Evolutionary conservation across 345 rosid species (phyloP).

Genomic region (Hibiscus mutabilis): DNA sequence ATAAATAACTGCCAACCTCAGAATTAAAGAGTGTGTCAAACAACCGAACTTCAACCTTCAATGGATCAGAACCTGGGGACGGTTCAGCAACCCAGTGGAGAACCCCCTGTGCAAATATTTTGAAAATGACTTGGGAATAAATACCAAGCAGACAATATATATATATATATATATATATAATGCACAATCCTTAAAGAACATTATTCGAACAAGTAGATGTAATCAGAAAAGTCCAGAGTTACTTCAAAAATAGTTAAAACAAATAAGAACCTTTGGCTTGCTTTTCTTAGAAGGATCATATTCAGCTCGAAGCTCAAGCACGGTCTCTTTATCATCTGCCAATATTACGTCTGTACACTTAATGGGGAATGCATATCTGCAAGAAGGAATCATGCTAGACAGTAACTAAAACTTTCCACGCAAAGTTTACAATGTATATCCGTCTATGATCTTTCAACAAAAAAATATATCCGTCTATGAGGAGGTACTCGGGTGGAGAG

Average conservation of each 20-base stretch:
- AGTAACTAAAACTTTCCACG: neutral
- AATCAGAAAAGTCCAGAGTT: neutral
- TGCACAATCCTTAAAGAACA: too few relatives aligned
- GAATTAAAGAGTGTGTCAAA: slow-evolving; percentile 79
- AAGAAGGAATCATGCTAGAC: neutral
- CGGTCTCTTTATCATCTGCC: slow-evolving; percentile 69
- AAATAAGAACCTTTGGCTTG: slow-evolving; percentile 70
- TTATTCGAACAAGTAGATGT: neutral
- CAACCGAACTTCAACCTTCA: slow-evolving; percentile 84
- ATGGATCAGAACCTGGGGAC: slow-evolving; percentile 53
- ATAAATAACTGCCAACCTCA: slow-evolving; percentile 46
- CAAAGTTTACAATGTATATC: neutral
- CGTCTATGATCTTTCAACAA: too few relatives aligned
- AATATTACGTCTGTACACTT: slow-evolving; percentile 61
- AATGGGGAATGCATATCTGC: slow-evolving; percentile 68
- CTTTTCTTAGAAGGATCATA: slow-evolving; percentile 80
- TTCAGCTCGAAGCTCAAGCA: slow-evolving; percentile 68
- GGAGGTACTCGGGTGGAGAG: neutral
- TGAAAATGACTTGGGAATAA: neutral
- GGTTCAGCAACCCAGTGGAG: slow-evolving; percentile 94
- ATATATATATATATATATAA: neutral
- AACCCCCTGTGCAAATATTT: slow-evolving; percentile 52
- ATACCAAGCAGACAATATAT: neutral
- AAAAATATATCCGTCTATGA: too few relatives aligned
- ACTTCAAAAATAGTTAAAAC: neutral